Evolutionary conservation across 169 alveolate genomes (phyloP).

Genomic region (Cryptosporidium sp.): DNA sequence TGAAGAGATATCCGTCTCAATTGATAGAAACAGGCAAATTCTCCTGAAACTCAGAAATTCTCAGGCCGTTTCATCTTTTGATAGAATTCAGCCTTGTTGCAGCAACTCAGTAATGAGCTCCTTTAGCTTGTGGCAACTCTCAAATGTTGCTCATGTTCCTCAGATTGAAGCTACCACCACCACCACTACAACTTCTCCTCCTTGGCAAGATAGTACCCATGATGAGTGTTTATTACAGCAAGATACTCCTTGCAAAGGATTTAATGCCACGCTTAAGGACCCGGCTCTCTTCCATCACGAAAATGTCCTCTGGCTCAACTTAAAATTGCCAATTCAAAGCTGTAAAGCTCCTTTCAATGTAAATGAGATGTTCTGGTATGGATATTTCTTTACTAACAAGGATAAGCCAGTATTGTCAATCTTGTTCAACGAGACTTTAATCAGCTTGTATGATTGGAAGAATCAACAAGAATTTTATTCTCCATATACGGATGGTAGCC

Average conservation of each 20-base stretch:
- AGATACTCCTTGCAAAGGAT: constrained; percentile 7
- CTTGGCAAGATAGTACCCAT: background rate
- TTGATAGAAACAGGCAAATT: constrained; percentile 4
- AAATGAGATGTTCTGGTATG: constrained; percentile 32
- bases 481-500: constrained; percentile 4
- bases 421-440: constrained; percentile 31
- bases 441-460: constrained; percentile 28
- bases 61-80: constrained; percentile 18
- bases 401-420: constrained; percentile 20
- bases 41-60: background rate
- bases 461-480: constrained; percentile 2
- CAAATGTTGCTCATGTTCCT: constrained; percentile 22
- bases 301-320: constrained; percentile 20
- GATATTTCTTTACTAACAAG: constrained; percentile 1
- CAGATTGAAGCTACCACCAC: constrained; percentile 20
- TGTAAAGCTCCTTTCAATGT: constrained; percentile 7
- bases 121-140: constrained; percentile 32
- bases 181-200: constrained; percentile 21
- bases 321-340: background rate
- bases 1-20: background rate
- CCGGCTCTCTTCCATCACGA: constrained; percentile 1
- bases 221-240: background rate
- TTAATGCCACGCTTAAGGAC: background rate
- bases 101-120: constrained; percentile 14
- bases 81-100: constrained; percentile 11